These are phyloP conservation scores for Lonicera japonica DNA, from an alignment of 129 eudicot genomes.

Conservation along the genomic window DNA sequence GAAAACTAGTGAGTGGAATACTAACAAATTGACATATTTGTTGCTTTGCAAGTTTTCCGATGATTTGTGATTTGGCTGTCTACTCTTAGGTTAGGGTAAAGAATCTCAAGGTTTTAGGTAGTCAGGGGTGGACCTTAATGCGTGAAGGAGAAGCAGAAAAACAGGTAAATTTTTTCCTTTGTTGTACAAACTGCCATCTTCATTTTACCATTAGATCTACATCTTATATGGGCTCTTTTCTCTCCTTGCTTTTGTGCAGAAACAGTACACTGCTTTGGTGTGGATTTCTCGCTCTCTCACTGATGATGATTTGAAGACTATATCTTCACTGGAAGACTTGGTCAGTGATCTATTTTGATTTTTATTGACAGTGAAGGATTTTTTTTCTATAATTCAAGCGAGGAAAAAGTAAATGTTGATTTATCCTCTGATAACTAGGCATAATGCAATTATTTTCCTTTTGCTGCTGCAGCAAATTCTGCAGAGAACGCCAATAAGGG, in stretches of 20 bases:
- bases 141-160: conserved; percentile 99
- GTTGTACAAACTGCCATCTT: conserved; percentile 5
- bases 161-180: conserved; percentile 49
- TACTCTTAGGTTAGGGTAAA: conserved; percentile 65
- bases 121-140: conserved; percentile 83
- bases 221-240: conserved; percentile 2
- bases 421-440: too few relatives aligned
- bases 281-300: conserved; percentile 80
- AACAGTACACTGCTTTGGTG: conserved; percentile 92
- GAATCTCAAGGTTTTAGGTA: conserved; percentile 67
- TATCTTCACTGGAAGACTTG: conserved; percentile 69
- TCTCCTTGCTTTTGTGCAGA: conserved; percentile 38
- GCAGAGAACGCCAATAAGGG: conserved; percentile 93
- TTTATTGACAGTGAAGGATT: too few relatives aligned
- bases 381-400: too few relatives aligned
- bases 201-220: neutral
- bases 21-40: neutral
- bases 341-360: conserved; percentile 24
- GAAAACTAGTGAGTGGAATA: conserved; percentile 50
- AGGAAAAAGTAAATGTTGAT: too few relatives aligned
- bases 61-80: conserved; percentile 3
- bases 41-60: neutral
- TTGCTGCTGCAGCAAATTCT: conserved; percentile 43
- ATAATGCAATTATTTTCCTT: too few relatives aligned
- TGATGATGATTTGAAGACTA: conserved; percentile 47